A percentile compares a stretch with the other conserved stretches of the same genome.
These are phyloP conservation scores for Colletotrichum paranaense DNA, from an alignment of 2,329 filamentous ascomycete genomes.

Conservation along the genomic window DNA sequence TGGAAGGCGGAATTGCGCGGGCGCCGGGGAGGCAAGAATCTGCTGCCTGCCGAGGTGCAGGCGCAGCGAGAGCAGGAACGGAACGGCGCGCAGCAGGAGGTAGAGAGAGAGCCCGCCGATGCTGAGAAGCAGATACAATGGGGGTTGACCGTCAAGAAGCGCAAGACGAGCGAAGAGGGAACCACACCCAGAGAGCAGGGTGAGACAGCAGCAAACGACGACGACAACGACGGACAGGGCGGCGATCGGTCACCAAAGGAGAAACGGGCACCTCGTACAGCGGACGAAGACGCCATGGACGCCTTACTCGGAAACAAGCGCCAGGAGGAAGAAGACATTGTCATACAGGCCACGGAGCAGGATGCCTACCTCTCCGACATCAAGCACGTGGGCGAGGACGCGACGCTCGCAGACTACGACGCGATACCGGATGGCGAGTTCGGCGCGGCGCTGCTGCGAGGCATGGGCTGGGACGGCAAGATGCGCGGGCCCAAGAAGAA, in stretches of 20 bases:
- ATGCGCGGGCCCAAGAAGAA: constrained; percentile 65
- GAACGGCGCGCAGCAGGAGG: constrained; percentile 41
- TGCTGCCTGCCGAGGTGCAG: constrained; percentile 67
- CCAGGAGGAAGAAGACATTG: constrained; percentile 57
- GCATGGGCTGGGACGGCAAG: constrained; percentile 93
- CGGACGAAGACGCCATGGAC: constrained; percentile 68
- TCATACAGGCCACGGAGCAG: constrained; percentile 70
- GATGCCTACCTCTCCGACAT: constrained; percentile 79
- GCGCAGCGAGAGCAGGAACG: constrained; percentile 53
- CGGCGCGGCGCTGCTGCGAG: constrained; percentile 86
- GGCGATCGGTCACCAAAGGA: not conserved
- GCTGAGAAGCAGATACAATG: constrained; percentile 66
- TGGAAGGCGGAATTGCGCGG: constrained; percentile 68
- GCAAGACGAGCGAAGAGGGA: constrained; percentile 68
- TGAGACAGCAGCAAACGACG: not conserved
- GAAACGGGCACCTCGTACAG: constrained; percentile 20
- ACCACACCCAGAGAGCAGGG: constrained; percentile 34
- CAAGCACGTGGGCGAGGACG: constrained; percentile 76
- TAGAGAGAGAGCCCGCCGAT: constrained; percentile 53
- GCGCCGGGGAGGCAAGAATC: constrained; percentile 61
- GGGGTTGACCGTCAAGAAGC: constrained; percentile 60
- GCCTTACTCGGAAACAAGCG: constrained; percentile 70
- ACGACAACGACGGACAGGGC: not conserved
- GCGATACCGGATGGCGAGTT: constrained; percentile 95
- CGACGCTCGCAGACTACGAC: constrained; percentile 86